Evolutionary conservation across 495 filamentous ascomycete species (phyloP).

Genomic region (Jackrogersella multiformis): DNA sequence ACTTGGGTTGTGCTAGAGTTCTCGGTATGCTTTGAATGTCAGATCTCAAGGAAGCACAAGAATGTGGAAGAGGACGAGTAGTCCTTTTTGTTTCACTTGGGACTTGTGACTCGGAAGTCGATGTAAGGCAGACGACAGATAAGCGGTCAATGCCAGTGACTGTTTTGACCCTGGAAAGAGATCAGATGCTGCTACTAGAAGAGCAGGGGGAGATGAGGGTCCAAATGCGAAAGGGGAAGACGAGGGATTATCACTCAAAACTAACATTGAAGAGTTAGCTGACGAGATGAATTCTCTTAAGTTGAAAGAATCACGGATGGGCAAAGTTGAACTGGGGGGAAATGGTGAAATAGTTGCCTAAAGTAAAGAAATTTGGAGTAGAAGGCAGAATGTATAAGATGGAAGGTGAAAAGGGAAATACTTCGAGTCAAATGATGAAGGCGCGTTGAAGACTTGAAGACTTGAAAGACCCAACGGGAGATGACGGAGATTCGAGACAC

Average conservation of each 20-base stretch:
- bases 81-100: conserved; percentile 29
- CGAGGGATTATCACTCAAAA: background rate
- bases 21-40: conserved; percentile 6
- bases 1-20: conserved; percentile 46
- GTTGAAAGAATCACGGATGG: background rate
- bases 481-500: conserved; percentile 20
- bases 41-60: conserved; percentile 5
- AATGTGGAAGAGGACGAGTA: conserved; percentile 1
- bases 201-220: conserved; percentile 16
- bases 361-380: background rate
- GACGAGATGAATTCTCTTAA: background rate
- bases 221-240: conserved; percentile 10
- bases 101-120: conserved; percentile 13
- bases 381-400: too few species aligned
- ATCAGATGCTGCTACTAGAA: conserved; percentile 17
- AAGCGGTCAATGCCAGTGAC: conserved; percentile 34
- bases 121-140: conserved; percentile 23
- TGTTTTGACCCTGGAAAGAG: conserved; percentile 27
- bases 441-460: conserved; percentile 13
- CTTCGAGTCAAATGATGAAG: conserved; percentile 14
- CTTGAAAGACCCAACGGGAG: conserved; percentile 12
- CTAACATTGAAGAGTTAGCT: background rate
- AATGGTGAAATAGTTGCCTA: background rate
- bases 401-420: background rate
- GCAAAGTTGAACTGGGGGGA: background rate